phyloP scores from a whole-genome alignment of 176 grass and related monocot species.

The Rhynchospora tenuis region DNA sequence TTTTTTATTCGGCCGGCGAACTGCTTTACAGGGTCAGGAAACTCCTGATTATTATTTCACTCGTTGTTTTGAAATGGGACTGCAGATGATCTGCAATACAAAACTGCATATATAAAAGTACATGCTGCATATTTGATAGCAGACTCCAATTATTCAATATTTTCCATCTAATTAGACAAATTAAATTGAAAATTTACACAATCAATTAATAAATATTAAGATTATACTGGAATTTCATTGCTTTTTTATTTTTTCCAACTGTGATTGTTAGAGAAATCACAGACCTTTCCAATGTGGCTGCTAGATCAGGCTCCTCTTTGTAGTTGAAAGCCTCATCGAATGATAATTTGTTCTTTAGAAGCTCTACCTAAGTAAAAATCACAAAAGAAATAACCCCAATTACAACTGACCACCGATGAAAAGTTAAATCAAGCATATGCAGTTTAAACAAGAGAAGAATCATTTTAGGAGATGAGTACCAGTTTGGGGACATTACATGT shows the following conservation, averaged over 20 bases:
- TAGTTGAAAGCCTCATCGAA: constrained; percentile 93
- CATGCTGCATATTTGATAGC: too few relatives aligned
- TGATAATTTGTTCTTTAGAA: constrained; percentile 66
- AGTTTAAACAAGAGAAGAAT: background rate
- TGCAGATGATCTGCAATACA: too few relatives aligned
- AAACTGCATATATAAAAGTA: too few relatives aligned
- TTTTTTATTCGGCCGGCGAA: background rate
- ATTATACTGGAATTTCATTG: too few relatives aligned
- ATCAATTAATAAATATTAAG: too few relatives aligned
- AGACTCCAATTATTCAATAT: too few relatives aligned
- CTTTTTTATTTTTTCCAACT: too few relatives aligned
- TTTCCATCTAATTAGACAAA: too few relatives aligned
- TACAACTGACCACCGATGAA: background rate
- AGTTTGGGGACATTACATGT: background rate
- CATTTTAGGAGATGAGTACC: background rate
- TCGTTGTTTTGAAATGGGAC: too few relatives aligned
- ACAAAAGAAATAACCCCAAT: background rate
- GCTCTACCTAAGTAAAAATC: constrained; percentile 61
- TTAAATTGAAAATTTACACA: too few relatives aligned
- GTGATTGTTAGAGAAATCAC: background rate
- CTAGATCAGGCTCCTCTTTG: constrained; percentile 76
- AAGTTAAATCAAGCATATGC: constrained; percentile 3
- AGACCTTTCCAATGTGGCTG: constrained; percentile 55
- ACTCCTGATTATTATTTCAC: background rate
- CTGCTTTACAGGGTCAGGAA: background rate